phyloP scores from a whole-genome alignment of 2,329 filamentous ascomycete genomes.

The Plectosphaerella cucumerina region DNA sequence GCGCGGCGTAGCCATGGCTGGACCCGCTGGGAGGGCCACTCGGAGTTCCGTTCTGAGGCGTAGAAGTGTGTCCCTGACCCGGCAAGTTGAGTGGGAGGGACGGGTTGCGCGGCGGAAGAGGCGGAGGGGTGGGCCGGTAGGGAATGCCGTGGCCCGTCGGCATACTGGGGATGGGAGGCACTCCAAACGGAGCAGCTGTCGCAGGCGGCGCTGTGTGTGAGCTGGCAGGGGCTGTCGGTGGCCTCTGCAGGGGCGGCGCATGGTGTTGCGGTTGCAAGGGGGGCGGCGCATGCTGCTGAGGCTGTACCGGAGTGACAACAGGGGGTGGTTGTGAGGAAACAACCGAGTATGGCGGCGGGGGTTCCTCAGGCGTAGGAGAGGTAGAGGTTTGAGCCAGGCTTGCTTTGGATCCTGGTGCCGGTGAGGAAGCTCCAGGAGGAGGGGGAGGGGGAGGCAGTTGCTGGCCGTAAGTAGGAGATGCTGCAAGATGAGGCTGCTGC shows the following conservation, averaged over 20 bases:
- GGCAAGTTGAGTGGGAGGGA: neutral
- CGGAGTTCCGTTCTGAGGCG: neutral
- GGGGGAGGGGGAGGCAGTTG: neutral
- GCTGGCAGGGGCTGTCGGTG: neutral
- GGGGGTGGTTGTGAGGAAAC: neutral
- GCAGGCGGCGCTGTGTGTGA: neutral
- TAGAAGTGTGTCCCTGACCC: neutral
- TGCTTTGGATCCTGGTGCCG: neutral
- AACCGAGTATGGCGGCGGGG: slow-evolving; percentile 7
- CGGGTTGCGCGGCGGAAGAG: neutral
- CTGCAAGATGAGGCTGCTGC: neutral
- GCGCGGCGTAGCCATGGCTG: neutral
- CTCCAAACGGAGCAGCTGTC: slow-evolving; percentile 1
- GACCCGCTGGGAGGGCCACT: neutral
- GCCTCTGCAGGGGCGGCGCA: neutral
- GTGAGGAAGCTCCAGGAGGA: neutral
- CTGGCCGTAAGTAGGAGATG: neutral
- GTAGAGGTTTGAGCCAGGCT: neutral
- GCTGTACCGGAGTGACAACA: neutral
- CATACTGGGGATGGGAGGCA: slow-evolving; percentile 1
- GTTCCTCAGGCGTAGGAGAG: neutral
- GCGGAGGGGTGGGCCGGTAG: slow-evolving; percentile 1
- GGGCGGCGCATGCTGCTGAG: neutral
- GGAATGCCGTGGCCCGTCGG: neutral
- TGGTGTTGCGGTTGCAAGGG: neutral